Percentiles rank a stretch among this genome's conserved stretches.
These are phyloP conservation scores for Huntiella moniliformis DNA, from an alignment of 2,329 filamentous ascomycete species.

Conservation along the genomic window DNA sequence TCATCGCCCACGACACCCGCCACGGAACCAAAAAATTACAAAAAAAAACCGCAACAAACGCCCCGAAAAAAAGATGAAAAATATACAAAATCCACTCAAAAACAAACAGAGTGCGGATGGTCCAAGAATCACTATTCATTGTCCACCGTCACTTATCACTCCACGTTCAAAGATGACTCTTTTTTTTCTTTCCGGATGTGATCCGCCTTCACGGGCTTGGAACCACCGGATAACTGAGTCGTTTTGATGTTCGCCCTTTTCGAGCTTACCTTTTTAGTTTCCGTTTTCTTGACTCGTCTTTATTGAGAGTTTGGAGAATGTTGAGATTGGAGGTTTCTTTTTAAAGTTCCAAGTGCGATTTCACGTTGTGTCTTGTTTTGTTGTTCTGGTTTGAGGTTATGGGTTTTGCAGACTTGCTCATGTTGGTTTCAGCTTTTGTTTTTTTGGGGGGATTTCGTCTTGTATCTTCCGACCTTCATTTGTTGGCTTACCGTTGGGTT, in stretches of 20 bases:
- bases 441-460: slow-evolving; percentile 1
- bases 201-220: background rate
- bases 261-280: background rate
- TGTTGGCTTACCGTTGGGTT: background rate
- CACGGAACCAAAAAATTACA: background rate
- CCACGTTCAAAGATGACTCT: background rate
- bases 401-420: background rate
- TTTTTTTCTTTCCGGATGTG: background rate
- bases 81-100: slow-evolving; percentile 3
- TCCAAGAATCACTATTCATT: too few species aligned
- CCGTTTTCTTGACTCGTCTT: background rate
- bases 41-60: slow-evolving; percentile 6
- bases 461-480: background rate
- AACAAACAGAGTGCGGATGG: background rate
- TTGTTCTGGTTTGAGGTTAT: background rate
- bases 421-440: background rate
- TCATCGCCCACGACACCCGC: too few species aligned
- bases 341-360: background rate
- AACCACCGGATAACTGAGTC: background rate
- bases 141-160: background rate
- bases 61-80: slow-evolving; percentile 8
- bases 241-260: slow-evolving; percentile 1
- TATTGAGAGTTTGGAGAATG: background rate
- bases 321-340: background rate
- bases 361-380: background rate